A percentile compares a stretch with the other conserved stretches of the same genome.
Evolutionary conservation across 495 filamentous ascomycete species (phyloP).

Genomic region (Cudoniella acicularis): DNA sequence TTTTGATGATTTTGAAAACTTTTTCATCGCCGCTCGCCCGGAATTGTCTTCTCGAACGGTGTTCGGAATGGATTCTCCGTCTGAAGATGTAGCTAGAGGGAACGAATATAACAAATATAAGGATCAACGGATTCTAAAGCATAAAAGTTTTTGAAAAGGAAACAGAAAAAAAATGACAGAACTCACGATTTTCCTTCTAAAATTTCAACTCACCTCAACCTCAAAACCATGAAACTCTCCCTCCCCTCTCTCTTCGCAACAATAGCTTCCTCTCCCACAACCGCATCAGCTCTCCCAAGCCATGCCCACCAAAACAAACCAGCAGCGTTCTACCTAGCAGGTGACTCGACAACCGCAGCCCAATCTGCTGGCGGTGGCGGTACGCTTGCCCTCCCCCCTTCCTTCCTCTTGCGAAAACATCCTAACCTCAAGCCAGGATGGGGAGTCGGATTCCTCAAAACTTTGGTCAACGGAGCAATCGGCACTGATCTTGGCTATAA

Average conservation of each 20-base stretch:
- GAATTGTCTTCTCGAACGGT: no score
- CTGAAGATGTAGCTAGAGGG: no score
- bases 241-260: neutral
- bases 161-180: no score
- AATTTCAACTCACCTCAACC: neutral
- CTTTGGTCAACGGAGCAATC: constrained; percentile 35
- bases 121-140: no score
- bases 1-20: no score
- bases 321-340: constrained; percentile 46
- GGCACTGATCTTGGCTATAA: constrained; percentile 47
- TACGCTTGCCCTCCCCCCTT: neutral
- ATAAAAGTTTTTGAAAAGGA: no score
- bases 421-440: constrained; percentile 30
- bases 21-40: no score
- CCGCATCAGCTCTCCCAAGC: neutral
- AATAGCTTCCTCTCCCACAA: neutral
- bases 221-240: neutral
- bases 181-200: neutral
- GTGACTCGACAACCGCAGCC: constrained; percentile 48
- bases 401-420: neutral
- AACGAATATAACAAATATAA: no score
- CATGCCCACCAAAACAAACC: constrained; percentile 15
- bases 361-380: constrained; percentile 17
- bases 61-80: no score
- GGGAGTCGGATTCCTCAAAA: constrained; percentile 48